phyloP scores from a whole-genome alignment of 352 stramenopile genomes.

The Lagenidium giganteum region DNA sequence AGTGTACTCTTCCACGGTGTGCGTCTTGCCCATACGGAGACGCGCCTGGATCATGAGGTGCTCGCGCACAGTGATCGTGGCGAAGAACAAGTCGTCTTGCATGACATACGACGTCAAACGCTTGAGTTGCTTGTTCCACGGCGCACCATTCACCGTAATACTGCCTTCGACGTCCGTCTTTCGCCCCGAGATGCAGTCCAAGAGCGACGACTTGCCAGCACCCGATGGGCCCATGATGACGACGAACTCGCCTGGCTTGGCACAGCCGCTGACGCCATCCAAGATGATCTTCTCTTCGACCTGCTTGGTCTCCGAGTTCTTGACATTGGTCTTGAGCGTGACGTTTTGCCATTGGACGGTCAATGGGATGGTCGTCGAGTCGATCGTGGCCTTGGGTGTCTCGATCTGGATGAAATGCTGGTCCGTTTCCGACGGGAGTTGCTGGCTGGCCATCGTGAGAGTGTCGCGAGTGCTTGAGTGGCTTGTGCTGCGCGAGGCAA shows the following conservation, averaged over 20 bases:
- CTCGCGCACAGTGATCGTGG: slow-evolving; percentile 86
- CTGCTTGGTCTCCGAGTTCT: slow-evolving; percentile 37
- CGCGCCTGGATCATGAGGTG: slow-evolving; percentile 82
- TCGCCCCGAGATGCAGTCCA: slow-evolving; percentile 90
- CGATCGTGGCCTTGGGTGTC: slow-evolving; percentile 1
- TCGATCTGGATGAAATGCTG: slow-evolving; percentile 6
- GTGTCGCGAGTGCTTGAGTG: too few relatives aligned
- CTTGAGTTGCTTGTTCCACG: slow-evolving; percentile 6
- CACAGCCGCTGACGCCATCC: slow-evolving; percentile 33
- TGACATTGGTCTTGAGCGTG: slow-evolving; percentile 19
- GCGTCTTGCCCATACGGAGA: slow-evolving; percentile 58
- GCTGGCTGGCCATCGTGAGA: too few relatives aligned
- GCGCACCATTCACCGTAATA: slow-evolving; percentile 42
- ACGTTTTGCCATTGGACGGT: slow-evolving; percentile 43
- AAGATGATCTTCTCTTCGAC: slow-evolving; percentile 52
- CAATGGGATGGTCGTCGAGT: not conserved
- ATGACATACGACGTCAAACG: slow-evolving; percentile 61
- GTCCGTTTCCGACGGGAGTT: too few relatives aligned
- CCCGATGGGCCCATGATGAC: slow-evolving; percentile 68
- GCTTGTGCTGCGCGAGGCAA: too few relatives aligned
- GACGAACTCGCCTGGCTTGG: slow-evolving; percentile 41
- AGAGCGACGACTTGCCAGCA: slow-evolving; percentile 90
- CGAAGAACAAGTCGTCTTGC: slow-evolving; percentile 88
- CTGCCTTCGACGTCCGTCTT: slow-evolving; percentile 68
- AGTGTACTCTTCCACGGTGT: slow-evolving; percentile 22